These are phyloP conservation scores for Talaromyces adpressus DNA, from an alignment of 495 filamentous ascomycete genomes.

Conservation along the genomic window DNA sequence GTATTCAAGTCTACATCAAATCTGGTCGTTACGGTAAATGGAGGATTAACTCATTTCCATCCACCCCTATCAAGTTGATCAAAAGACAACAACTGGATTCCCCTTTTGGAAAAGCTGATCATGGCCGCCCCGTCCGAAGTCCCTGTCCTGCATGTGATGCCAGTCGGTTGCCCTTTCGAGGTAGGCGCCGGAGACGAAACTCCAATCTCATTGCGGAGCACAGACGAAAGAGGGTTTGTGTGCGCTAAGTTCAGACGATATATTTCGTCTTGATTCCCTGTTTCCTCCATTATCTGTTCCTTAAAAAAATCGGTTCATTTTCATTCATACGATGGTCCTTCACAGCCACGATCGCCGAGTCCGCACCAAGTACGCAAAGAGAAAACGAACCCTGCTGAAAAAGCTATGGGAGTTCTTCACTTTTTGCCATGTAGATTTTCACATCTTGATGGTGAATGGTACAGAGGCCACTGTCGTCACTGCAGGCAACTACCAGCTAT, in stretches of 20 bases:
- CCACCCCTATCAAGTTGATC: constrained; percentile 10
- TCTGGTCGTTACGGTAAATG: constrained; percentile 9
- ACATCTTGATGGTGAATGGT: no score
- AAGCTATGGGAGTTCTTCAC: not conserved
- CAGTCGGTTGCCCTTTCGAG: not conserved
- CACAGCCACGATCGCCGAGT: not conserved
- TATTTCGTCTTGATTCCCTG: not conserved
- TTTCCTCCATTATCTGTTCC: not conserved
- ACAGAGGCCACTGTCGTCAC: no score
- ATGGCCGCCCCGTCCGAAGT: constrained; percentile 8
- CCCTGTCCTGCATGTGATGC: constrained; percentile 12
- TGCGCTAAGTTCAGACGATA: not conserved
- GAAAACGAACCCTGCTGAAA: not conserved
- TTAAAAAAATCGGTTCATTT: not conserved
- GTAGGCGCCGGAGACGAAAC: constrained; percentile 9
- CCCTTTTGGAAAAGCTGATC: constrained; percentile 13
- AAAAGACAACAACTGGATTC: constrained; percentile 7
- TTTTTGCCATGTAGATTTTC: not conserved
- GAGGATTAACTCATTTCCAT: constrained; percentile 16
- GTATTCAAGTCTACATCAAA: constrained; percentile 14
- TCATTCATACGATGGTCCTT: not conserved
- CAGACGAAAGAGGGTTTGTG: not conserved
- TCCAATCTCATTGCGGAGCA: not conserved
- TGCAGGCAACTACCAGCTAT: no score
- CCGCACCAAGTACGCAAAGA: not conserved